Base-by-base conservation (phyloP, 495 filamentous ascomycete species). In the Opeltia flavorubescens region DNA sequence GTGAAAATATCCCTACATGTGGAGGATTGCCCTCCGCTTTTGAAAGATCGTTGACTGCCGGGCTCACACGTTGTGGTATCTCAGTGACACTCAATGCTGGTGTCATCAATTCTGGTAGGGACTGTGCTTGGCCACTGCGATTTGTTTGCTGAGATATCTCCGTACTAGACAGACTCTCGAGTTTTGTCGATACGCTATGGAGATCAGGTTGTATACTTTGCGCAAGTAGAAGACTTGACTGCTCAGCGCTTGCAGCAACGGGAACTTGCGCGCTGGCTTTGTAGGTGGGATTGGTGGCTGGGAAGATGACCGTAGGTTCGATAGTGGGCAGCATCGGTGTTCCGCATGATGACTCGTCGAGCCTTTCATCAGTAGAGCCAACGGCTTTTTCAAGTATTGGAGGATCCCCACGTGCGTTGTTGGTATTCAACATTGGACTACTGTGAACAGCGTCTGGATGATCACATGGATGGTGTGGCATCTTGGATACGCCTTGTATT, bases 1-100 rank as follows among this genome's bases (percentile, higher is more conserved):
- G 63, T 3, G 67, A 59, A 48, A 67, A 78, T 4, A 71, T 45
- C 28, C 29, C 55, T 21, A 21, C 6, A 9, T 25, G 17, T 4
- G 38, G 21, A 11, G 15, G 3, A 5, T 17, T 5, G 6, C 25
- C 20, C 21, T 41, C 6, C 18, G 20, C 6, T 5, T 6, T 4
- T 25, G 21, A 4, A 8, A 21, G 9, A 4, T 31, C 6, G 29
- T 31, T 13, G 29, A 31, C 6, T 6, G 6, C 6, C 6, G 29
- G 29, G 29, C 29, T 31, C 29, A 25, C 9, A 18, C n/a, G n/a
- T n/a, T 41, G 15, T 41, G 38, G 18, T 24, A 41, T 15, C 5
- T 41, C 38, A 13, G 38, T 6, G 7, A 20, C 15, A 41, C 38
- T 41, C 20, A 41, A 25, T 7, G 38, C 38, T 13, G 38, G 38